Evolutionary conservation across 495 filamentous ascomycete species (phyloP).

Genomic region (Hypoxylon fuscum): DNA sequence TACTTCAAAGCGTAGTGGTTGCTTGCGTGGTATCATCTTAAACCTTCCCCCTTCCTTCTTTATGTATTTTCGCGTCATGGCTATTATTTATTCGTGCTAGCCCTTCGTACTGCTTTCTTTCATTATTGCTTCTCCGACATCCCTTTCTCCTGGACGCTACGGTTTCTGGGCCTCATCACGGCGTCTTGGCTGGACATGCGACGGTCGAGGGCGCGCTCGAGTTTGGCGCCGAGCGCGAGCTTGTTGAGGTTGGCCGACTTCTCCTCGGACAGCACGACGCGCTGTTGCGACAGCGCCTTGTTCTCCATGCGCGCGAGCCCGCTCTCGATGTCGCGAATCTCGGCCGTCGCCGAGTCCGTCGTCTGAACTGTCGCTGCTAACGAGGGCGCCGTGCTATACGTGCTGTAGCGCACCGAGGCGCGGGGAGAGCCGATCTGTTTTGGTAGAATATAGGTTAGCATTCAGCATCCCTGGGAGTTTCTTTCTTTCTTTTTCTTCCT

Average conservation of each 20-base stretch:
- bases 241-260: constrained; percentile 89
- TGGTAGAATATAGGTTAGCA: constrained; percentile 5
- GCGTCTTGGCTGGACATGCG: constrained; percentile 94
- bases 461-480: neutral
- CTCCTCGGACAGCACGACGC: constrained; percentile 81
- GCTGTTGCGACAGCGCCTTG: constrained; percentile 82
- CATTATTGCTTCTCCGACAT: constrained; percentile 32
- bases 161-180: constrained; percentile 71
- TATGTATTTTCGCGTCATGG: no score
- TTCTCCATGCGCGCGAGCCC: constrained; percentile 91
- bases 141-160: constrained; percentile 51
- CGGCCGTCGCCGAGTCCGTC: constrained; percentile 68
- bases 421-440: constrained; percentile 55
- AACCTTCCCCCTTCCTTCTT: neutral
- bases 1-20: constrained; percentile 11
- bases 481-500: no score
- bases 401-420: constrained; percentile 81
- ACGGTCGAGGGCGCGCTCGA: constrained; percentile 89
- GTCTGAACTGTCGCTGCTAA: constrained; percentile 69
- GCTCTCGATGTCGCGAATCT: constrained; percentile 83
- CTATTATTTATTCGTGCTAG: no score
- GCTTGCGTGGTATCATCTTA: constrained; percentile 34
- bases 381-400: constrained; percentile 78
- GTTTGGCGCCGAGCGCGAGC: constrained; percentile 89
- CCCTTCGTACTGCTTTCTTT: neutral